phyloP scores from a whole-genome alignment of 2,329 filamentous ascomycete species.

The Capronia coronata region DNA sequence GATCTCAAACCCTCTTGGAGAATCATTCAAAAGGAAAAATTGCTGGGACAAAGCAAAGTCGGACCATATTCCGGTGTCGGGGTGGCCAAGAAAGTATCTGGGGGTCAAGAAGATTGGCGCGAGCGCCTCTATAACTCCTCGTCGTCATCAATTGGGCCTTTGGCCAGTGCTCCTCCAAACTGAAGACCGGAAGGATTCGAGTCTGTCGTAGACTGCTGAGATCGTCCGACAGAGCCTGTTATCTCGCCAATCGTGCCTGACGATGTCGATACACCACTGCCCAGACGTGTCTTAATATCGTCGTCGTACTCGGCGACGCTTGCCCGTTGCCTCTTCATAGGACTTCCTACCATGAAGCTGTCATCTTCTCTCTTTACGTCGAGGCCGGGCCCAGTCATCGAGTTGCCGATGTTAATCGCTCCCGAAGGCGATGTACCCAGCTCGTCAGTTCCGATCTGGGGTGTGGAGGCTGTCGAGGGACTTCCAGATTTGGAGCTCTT shows the following conservation, averaged over 20 bases:
- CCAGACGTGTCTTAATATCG: constrained; percentile 37
- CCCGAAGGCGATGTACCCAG: constrained; percentile 35
- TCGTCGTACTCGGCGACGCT: constrained; percentile 41
- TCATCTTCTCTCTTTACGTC: constrained; percentile 31
- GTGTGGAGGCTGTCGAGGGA: constrained; percentile 34
- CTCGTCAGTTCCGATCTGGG: constrained; percentile 31
- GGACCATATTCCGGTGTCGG: too few species aligned
- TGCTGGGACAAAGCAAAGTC: too few species aligned
- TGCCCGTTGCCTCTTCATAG: constrained; percentile 43
- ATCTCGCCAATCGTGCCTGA: constrained; percentile 34
- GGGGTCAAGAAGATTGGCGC: background rate
- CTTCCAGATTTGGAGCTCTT: constrained; percentile 40
- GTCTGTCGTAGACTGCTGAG: constrained; percentile 19
- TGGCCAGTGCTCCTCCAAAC: constrained; percentile 25
- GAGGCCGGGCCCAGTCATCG: constrained; percentile 22
- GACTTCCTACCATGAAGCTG: constrained; percentile 38
- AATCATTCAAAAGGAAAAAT: too few species aligned
- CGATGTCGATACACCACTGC: constrained; percentile 32
- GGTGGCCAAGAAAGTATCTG: background rate
- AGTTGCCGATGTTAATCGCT: constrained; percentile 16
- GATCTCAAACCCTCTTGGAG: background rate
- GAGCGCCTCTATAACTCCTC: constrained; percentile 23
- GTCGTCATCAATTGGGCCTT: constrained; percentile 25
- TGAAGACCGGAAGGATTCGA: constrained; percentile 26
- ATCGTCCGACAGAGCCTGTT: constrained; percentile 14